phyloP scores from a whole-genome alignment of 306 rosid species.

The Styphnolobium japonicum region DNA sequence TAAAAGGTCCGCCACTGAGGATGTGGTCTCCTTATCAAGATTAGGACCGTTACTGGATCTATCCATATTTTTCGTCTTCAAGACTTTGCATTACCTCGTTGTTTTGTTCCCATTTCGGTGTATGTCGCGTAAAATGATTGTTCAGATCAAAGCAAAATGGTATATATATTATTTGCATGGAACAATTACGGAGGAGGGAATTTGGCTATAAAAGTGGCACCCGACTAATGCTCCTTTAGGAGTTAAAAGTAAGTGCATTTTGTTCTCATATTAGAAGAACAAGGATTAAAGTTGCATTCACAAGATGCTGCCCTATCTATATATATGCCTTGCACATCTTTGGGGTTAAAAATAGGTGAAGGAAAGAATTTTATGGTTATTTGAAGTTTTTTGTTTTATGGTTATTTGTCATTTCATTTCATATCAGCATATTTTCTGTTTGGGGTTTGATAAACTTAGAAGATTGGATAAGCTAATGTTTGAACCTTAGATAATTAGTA shows the following conservation, averaged over 20 bases:
- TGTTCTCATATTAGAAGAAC: neutral
- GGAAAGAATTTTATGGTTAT: neutral
- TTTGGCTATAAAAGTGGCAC: conserved; percentile 26
- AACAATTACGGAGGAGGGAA: conserved; percentile 38
- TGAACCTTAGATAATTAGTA: conserved; percentile 4
- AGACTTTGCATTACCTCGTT: neutral
- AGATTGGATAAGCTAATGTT: conserved; percentile 9
- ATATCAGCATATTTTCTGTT: neutral
- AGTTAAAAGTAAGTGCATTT: conserved; percentile 25
- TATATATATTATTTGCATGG: neutral
- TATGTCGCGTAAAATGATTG: conserved; percentile 31
- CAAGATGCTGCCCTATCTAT: neutral
- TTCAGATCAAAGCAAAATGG: conserved; percentile 13
- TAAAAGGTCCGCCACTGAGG: no score
- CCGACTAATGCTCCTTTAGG: conserved; percentile 22
- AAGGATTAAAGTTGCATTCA: neutral
- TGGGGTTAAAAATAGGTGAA: neutral
- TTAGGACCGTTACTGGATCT: conserved; percentile 1
- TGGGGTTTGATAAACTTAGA: neutral
- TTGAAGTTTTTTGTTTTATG: neutral
- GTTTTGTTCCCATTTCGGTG: conserved; percentile 22
- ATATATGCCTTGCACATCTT: neutral
- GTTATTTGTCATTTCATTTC: neutral
- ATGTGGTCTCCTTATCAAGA: conserved; percentile 38
- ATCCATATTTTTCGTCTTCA: conserved; percentile 5